These are phyloP conservation scores for Corylus heterophylla DNA, from an alignment of 306 rosid species.

Conservation along the genomic window DNA sequence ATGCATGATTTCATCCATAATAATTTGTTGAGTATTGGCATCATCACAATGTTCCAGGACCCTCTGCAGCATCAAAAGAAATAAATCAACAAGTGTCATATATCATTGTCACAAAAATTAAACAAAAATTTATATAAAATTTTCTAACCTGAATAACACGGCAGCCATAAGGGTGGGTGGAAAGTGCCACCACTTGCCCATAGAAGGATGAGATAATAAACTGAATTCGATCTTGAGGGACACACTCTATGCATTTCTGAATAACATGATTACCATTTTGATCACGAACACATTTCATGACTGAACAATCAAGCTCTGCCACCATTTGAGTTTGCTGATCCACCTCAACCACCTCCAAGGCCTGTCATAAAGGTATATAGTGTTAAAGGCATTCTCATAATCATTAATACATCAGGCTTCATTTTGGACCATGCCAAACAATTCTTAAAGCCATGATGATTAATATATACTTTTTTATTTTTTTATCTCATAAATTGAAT, in stretches of 20 bases:
- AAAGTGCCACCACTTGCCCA: constrained; percentile 90
- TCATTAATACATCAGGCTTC: background rate
- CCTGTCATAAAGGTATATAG: constrained; percentile 49
- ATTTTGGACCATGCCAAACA: background rate
- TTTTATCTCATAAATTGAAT: constrained; percentile 12
- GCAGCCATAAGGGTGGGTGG: constrained; percentile 98
- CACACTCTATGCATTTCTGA: constrained; percentile 89
- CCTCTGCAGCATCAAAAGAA: constrained; percentile 66
- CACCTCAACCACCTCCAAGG: constrained; percentile 80
- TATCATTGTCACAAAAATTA: constrained; percentile 8
- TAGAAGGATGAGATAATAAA: constrained; percentile 86
- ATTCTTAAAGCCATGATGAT: background rate
- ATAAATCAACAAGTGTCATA: constrained; percentile 25
- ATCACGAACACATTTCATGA: constrained; percentile 93
- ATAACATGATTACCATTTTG: constrained; percentile 97
- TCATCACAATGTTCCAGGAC: constrained; percentile 91
- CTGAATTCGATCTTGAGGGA: constrained; percentile 87
- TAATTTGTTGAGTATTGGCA: constrained; percentile 64
- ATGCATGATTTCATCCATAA: constrained; percentile 96
- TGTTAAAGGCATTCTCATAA: background rate
- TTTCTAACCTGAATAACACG: constrained; percentile 89
- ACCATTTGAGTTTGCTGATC: constrained; percentile 89
- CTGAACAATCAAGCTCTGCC: constrained; percentile 78
- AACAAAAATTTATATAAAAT: constrained; percentile 9
- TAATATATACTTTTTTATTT: background rate